Conservation (phyloP, 2,329 filamentous ascomycete species). For the Cercospora zeae-maydis region DNA sequence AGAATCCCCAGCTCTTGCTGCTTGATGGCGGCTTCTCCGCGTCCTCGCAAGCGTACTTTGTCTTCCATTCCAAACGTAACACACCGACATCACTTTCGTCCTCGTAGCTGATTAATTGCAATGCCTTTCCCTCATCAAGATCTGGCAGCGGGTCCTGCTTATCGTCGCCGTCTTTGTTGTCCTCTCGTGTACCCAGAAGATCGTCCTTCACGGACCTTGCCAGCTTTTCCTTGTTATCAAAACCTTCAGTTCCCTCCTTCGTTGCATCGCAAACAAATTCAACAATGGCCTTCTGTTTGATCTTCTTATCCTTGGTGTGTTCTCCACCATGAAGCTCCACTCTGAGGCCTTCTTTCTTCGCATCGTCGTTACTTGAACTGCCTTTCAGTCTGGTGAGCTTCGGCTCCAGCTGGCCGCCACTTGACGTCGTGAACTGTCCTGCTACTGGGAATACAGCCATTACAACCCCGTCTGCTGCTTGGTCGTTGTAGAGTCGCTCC, state of each 20-base stretch:
- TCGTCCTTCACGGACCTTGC: slow-evolving; percentile 45
- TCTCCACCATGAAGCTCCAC: slow-evolving; percentile 62
- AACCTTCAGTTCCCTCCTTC: slow-evolving; percentile 67
- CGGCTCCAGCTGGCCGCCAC: slow-evolving; percentile 61
- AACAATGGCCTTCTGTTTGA: slow-evolving; percentile 72
- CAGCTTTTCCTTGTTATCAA: slow-evolving; percentile 60
- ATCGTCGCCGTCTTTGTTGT: slow-evolving; percentile 37
- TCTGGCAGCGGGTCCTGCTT: slow-evolving; percentile 32
- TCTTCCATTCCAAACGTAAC: slow-evolving; percentile 77
- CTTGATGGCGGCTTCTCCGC: slow-evolving; percentile 46
- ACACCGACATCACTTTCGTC: slow-evolving; percentile 56
- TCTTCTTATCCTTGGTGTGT: slow-evolving; percentile 59
- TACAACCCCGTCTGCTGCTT: slow-evolving; percentile 49
- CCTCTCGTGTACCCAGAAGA: slow-evolving; percentile 45
- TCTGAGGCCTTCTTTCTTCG: slow-evolving; percentile 66
- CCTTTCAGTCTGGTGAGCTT: slow-evolving; percentile 63
- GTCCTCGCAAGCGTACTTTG: slow-evolving; percentile 77
- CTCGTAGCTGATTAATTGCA: slow-evolving; percentile 74
- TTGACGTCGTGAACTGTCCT: slow-evolving; percentile 60
- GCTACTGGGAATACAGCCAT: slow-evolving; percentile 67
- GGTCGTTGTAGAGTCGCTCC: slow-evolving; percentile 53
- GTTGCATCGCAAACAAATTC: slow-evolving; percentile 79
- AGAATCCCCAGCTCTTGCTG: slow-evolving; percentile 77
- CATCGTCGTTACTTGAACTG: slow-evolving; percentile 61
- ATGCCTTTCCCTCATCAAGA: slow-evolving; percentile 57